These are phyloP conservation scores for Fragilaria crotonensis DNA, from an alignment of 108 stramenopile species.

Conservation along the genomic window DNA sequence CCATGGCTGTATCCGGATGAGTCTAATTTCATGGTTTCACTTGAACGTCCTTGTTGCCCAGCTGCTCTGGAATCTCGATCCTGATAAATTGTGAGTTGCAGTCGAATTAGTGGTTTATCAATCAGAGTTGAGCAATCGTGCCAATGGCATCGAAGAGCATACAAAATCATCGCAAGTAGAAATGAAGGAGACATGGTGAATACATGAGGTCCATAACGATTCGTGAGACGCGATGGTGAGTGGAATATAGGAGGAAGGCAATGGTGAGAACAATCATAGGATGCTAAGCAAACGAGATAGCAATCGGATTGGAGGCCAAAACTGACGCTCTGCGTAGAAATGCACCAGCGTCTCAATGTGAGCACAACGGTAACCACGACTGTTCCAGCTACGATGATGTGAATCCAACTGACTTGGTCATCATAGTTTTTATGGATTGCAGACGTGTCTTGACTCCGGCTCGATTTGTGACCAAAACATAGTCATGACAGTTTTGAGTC, in stretches of 20 bases:
- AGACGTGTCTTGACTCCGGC: neutral
- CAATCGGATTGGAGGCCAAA: too few species aligned
- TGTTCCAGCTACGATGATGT: neutral
- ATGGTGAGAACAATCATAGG: neutral
- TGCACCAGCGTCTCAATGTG: neutral
- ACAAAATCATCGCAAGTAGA: too few species aligned
- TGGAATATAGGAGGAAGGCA: neutral
- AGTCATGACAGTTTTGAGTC: too few species aligned
- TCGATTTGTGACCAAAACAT: neutral
- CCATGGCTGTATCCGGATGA: neutral
- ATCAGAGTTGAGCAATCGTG: too few species aligned
- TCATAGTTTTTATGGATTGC: neutral
- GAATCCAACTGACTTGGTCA: too few species aligned
- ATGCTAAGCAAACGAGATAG: too few species aligned
- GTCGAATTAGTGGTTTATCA: neutral
- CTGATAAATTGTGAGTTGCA: neutral
- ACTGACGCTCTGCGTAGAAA: neutral
- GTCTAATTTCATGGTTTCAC: too few species aligned
- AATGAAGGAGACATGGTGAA: too few species aligned
- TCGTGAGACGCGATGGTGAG: neutral
- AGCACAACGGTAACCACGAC: neutral
- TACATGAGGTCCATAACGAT: neutral
- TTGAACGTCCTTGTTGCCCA: too few species aligned
- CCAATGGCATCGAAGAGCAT: too few species aligned
- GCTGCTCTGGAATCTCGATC: too few species aligned